phyloP scores from a whole-genome alignment of 228 moss, liverwort and hornwort genomes.

The Sphagnum magellanicum region DNA sequence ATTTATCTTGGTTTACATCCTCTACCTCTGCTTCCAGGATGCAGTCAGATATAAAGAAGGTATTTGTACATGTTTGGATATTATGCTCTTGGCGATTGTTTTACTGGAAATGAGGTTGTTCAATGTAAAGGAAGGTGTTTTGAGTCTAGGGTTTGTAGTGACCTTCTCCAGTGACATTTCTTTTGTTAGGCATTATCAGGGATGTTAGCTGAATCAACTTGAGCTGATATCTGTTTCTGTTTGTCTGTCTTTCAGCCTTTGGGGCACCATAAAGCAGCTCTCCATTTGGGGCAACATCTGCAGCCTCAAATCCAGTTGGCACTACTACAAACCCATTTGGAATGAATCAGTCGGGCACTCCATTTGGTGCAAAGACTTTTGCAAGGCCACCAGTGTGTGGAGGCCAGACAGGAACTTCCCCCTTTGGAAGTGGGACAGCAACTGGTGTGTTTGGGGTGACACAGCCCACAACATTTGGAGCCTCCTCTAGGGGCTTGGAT shows the following conservation, averaged over 20 bases:
- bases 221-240: neutral
- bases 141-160: too few species aligned
- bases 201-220: neutral
- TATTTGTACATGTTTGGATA: neutral
- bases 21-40: too few species aligned
- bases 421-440: constrained; percentile 83
- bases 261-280: constrained; percentile 69
- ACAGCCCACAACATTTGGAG: constrained; percentile 55
- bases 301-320: constrained; percentile 72
- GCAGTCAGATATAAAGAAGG: too few species aligned
- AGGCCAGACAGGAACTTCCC: constrained; percentile 57
- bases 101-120: neutral
- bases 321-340: constrained; percentile 71
- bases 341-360: constrained; percentile 58
- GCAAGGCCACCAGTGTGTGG: constrained; percentile 75
- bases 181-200: neutral
- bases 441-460: constrained; percentile 85
- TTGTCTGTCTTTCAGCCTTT: constrained; percentile 51
- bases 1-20: too few species aligned
- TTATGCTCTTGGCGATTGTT: neutral
- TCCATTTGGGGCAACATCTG: constrained; percentile 61
- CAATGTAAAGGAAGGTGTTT: neutral
- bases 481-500: constrained; percentile 65
- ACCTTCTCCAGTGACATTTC: too few species aligned
- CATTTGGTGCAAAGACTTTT: constrained; percentile 89